Percentiles rank a stretch among this genome's conserved stretches.
Evolutionary conservation across 768 basidiomycete genomes (phyloP).

Genomic region (Pleurotus sapidus): DNA sequence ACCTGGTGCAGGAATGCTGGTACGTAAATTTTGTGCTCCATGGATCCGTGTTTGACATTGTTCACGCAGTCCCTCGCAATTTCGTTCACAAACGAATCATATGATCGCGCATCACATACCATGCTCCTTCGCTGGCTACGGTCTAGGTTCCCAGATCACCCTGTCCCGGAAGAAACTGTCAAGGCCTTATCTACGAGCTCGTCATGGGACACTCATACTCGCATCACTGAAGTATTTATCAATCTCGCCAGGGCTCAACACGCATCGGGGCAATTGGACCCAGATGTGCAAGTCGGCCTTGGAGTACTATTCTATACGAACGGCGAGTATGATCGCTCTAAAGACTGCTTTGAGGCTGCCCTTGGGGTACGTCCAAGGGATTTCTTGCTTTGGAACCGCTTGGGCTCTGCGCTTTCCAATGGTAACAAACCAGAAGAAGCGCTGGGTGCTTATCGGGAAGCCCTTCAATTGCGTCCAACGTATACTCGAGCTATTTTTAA

Average conservation of each 20-base stretch:
- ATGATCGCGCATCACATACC: constrained; percentile 81
- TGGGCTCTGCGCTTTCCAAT: constrained; percentile 94
- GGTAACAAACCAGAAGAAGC: constrained; percentile 94
- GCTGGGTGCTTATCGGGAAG: constrained; percentile 84
- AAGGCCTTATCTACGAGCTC: constrained; percentile 52
- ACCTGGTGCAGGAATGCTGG: constrained; percentile 73
- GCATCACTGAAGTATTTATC: constrained; percentile 82
- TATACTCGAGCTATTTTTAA: constrained; percentile 98
- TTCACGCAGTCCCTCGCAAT: constrained; percentile 80
- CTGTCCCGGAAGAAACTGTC: constrained; percentile 53
- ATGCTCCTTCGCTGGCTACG: constrained; percentile 86
- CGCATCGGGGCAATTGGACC: constrained; percentile 64
- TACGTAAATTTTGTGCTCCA: constrained; percentile 30
- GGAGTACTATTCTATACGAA: constrained; percentile 93
- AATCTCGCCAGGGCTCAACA: constrained; percentile 82
- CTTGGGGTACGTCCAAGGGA: constrained; percentile 84
- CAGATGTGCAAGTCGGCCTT: constrained; percentile 91
- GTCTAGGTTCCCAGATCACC: constrained; percentile 57
- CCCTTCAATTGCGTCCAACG: constrained; percentile 85
- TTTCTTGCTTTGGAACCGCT: constrained; percentile 92
- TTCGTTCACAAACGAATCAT: constrained; percentile 93
- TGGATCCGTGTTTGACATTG: not conserved
- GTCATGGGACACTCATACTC: constrained; percentile 80
- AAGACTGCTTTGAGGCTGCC: constrained; percentile 93
- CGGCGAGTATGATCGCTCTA: constrained; percentile 81